These are phyloP conservation scores for Fusarium buxicola DNA, from an alignment of 2,329 filamentous ascomycete genomes.

Conservation along the genomic window DNA sequence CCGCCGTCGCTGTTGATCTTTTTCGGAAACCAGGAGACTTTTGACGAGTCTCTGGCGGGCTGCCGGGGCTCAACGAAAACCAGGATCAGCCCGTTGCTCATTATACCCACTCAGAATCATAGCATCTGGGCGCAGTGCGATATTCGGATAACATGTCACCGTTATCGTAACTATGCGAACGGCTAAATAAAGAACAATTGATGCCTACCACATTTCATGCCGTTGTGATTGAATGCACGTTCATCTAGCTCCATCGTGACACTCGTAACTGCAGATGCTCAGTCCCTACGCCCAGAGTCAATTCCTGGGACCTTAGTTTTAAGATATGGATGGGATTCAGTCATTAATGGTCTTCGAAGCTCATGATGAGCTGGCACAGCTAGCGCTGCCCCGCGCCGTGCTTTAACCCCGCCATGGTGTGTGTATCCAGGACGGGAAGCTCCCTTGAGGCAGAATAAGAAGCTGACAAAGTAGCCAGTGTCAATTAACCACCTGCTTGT, in stretches of 20 bases:
- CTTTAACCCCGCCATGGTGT: constrained; percentile 1
- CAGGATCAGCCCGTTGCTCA: constrained; percentile 10
- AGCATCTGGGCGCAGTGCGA: not conserved
- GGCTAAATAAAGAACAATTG: constrained; percentile 18
- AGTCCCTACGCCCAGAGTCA: too few species aligned
- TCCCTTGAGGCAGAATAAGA: too few species aligned
- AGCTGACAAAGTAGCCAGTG: constrained; percentile 2
- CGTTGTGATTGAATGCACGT: not conserved
- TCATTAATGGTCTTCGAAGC: too few species aligned
- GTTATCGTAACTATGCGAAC: constrained; percentile 10
- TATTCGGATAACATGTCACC: not conserved
- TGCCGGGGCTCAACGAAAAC: constrained; percentile 1
- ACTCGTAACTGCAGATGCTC: too few species aligned
- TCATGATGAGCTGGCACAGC: not conserved
- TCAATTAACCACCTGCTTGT: not conserved
- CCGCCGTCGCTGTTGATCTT: constrained; percentile 15
- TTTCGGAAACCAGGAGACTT: constrained; percentile 15
- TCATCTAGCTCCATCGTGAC: not conserved
- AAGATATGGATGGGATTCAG: not conserved
- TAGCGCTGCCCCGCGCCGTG: not conserved
- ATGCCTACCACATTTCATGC: constrained; percentile 7
- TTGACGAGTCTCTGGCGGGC: constrained; percentile 3
- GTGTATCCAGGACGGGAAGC: too few species aligned
- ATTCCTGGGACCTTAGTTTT: not conserved
- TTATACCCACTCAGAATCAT: constrained; percentile 23